Base-by-base conservation (phyloP, 169 alveolate genomes). In the Eimeria zaria region DNA sequence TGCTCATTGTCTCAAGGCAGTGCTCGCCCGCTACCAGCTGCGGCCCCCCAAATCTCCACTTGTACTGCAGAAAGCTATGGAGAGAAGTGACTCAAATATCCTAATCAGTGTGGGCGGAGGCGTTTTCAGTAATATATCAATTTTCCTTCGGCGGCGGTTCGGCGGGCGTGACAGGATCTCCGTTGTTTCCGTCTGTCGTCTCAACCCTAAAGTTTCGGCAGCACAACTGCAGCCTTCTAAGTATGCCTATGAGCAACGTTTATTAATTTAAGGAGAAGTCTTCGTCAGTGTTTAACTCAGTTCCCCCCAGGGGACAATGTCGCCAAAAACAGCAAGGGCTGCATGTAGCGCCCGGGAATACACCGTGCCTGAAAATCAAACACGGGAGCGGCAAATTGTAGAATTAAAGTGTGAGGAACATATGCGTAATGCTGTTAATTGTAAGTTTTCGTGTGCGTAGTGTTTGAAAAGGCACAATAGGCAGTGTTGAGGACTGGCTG, bases 1-100 rank as follows among this genome's bases (percentile, higher is more conserved):
- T 87, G 93, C 93, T 87, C 93, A 87, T 87, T 87, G 48, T 87
- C 64, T 46, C 67, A n/a, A 48, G 16, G 41, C 48, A 4, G 33
- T 73, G 36, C 83, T n/a, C 33, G 83, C 53, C 51, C 53, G 20
- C 83, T 18, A 73, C 83, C 53, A 41, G 41, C 33, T 6, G 16
- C 51, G 11, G 83, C 55, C 53, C 1, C 51, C 83, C 36, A 18
- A 20, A 39, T 39, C 83, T 39, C 33, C 53, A 18, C 55, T 5
- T 73, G 27, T 39, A 73, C 36, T 30, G 22, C 55, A 8, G 20
- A 12, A 73, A 9, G 20, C 33, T 8, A 39, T 73, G 53, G 16
- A 73, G 22, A 12, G 53, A 11, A 4, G 30, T 7, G 53, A 16
- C 18, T 6, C 8, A 73, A 39, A 36, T 39, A 39, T 3, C 51